Percentiles rank a stretch among this genome's conserved stretches.
Conservation (phyloP, 1,284 basidiomycete species). For the Cutaneotrichosporon arboriforme region DNA sequence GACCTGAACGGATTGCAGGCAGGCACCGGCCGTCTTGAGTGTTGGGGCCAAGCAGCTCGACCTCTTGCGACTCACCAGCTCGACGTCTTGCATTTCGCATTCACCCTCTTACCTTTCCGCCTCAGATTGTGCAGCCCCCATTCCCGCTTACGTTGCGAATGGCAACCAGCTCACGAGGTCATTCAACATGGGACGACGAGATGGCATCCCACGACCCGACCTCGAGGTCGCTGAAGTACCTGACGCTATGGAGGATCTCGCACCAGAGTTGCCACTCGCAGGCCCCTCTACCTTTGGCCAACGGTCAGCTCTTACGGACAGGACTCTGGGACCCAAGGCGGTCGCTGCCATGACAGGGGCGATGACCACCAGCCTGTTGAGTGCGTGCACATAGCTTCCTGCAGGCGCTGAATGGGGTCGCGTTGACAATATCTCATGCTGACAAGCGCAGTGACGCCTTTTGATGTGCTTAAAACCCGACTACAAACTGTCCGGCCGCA, state of each 20-base stretch:
- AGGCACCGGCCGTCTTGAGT: no score
- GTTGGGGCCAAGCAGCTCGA: no score
- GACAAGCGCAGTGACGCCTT: constrained; percentile 45
- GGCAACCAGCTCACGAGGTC: no score
- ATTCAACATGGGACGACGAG: not conserved
- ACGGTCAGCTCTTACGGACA: constrained; percentile 12
- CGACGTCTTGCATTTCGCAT: no score
- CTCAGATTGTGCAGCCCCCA: no score
- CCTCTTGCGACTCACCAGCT: no score
- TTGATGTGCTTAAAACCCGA: constrained; percentile 49
- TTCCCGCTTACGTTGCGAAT: no score
- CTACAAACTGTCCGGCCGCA: constrained; percentile 46
- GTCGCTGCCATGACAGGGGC: constrained; percentile 49
- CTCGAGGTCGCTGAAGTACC: constrained; percentile 11
- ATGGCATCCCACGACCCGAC: not conserved
- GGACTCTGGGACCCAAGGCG: constrained; percentile 42
- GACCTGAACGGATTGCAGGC: no score
- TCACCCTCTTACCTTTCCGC: no score
- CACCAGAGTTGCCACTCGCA: constrained; percentile 29
- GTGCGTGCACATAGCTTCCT: constrained; percentile 26
- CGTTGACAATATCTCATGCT: not conserved
- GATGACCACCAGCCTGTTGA: constrained; percentile 42
- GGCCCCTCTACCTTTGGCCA: constrained; percentile 22
- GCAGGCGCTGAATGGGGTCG: no score
- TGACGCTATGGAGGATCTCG: constrained; percentile 9